These are phyloP conservation scores for Heritiera littoralis DNA, from an alignment of 345 rosid genomes.

Conservation along the genomic window DNA sequence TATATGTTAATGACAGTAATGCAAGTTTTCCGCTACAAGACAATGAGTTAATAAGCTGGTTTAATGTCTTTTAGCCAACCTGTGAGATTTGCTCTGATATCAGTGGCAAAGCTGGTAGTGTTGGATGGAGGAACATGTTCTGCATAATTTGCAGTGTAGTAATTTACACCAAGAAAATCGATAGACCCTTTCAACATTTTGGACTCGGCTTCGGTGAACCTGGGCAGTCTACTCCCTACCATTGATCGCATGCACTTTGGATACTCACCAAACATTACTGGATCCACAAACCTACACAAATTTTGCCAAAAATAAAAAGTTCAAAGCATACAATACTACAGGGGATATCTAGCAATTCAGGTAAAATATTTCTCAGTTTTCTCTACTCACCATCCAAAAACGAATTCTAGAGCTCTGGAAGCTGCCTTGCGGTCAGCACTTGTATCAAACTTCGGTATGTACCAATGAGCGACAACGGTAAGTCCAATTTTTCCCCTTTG, in stretches of 20 bases:
- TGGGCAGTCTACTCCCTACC: constrained; percentile 56
- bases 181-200: constrained; percentile 47
- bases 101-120: background rate
- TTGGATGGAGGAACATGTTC: constrained; percentile 12
- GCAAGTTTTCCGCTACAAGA: background rate
- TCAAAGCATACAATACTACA: background rate
- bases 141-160: constrained; percentile 41
- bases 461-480: constrained; percentile 31
- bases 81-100: constrained; percentile 5
- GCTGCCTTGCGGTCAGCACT: constrained; percentile 29
- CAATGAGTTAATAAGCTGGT: background rate
- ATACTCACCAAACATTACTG: constrained; percentile 58
- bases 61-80: background rate
- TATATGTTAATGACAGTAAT: background rate
- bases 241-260: constrained; percentile 50
- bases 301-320: background rate
- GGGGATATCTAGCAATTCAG: background rate
- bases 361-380: background rate
- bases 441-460: constrained; percentile 35
- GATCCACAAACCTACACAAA: constrained; percentile 47
- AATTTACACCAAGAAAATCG: constrained; percentile 49
- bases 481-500: constrained; percentile 42
- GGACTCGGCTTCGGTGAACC: constrained; percentile 50
- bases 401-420: constrained; percentile 32
- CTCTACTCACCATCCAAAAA: constrained; percentile 27